These are phyloP conservation scores for Mallotus repandus DNA, from an alignment of 441 rosid species.

Conservation along the genomic window DNA sequence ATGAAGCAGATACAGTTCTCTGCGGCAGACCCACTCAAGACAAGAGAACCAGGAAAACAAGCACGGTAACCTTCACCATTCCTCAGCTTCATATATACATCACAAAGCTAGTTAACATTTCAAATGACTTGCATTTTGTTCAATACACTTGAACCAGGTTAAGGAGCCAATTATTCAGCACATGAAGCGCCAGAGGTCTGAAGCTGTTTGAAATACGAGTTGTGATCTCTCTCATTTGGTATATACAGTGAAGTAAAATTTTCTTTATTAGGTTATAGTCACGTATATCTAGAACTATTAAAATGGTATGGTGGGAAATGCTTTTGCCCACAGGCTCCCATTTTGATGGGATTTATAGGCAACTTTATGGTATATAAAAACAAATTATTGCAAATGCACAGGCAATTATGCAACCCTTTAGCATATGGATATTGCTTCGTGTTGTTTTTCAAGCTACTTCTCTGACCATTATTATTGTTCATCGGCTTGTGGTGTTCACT, in stretches of 20 bases:
- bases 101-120: neutral
- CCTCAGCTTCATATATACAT: neutral
- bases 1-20: constrained; percentile 40
- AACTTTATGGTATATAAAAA: no score
- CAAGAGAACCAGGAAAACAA: constrained; percentile 66
- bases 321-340: neutral
- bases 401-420: neutral
- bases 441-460: neutral
- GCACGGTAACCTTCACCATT: constrained; percentile 54
- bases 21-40: constrained; percentile 64
- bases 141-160: constrained; percentile 43
- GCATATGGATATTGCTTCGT: neutral
- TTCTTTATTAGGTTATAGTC: neutral
- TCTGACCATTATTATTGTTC: neutral
- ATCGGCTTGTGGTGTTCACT: neutral
- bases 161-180: constrained; percentile 86
- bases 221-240: neutral
- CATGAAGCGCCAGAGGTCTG: constrained; percentile 77
- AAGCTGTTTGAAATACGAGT: constrained; percentile 27
- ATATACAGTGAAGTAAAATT: neutral
- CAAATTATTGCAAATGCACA: no score
- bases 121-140: no score
- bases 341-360: neutral
- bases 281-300: neutral
- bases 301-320: neutral